phyloP scores from a whole-genome alignment of 345 rosid species.

The Microthlaspi erraticum region DNA sequence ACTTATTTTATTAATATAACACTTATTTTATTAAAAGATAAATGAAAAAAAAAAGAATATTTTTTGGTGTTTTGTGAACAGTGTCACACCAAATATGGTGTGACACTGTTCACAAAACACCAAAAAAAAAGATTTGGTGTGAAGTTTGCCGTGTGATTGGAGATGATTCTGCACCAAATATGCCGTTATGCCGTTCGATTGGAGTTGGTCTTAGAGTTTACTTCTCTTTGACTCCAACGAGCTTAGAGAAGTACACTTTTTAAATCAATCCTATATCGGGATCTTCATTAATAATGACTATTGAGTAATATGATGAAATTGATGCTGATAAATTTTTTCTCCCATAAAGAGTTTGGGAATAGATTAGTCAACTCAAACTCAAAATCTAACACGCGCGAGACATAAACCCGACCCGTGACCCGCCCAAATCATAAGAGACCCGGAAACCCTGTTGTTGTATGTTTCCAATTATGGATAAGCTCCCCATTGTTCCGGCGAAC shows the following conservation, averaged over 20 bases:
- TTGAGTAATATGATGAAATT: slow-evolving; percentile 22
- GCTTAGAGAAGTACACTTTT: not conserved
- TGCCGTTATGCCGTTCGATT: no score
- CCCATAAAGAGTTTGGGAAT: slow-evolving; percentile 25
- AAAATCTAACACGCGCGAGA: slow-evolving; percentile 67
- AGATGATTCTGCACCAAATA: no score
- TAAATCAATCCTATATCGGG: slow-evolving; percentile 14
- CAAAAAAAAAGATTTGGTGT: no score
- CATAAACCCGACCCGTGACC: slow-evolving; percentile 80
- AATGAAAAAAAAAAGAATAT: no score
- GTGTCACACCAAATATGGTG: no score
- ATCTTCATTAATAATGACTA: slow-evolving; percentile 20
- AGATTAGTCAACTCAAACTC: slow-evolving; percentile 26
- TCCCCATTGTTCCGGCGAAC: slow-evolving; percentile 88
- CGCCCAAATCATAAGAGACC: slow-evolving; percentile 75
- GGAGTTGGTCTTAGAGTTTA: no score
- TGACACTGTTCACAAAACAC: no score
- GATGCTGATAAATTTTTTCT: not conserved
- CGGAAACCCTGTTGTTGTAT: slow-evolving; percentile 97
- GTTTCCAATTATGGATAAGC: slow-evolving; percentile 85
- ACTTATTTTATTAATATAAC: no score
- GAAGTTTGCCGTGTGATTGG: no score
- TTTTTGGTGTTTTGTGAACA: no score
- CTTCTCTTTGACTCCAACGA: slow-evolving; percentile 3
- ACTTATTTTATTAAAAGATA: no score